These are phyloP conservation scores for Sugiyamaella castrensis DNA, from an alignment of 1,139 yeast species.

Conservation along the genomic window DNA sequence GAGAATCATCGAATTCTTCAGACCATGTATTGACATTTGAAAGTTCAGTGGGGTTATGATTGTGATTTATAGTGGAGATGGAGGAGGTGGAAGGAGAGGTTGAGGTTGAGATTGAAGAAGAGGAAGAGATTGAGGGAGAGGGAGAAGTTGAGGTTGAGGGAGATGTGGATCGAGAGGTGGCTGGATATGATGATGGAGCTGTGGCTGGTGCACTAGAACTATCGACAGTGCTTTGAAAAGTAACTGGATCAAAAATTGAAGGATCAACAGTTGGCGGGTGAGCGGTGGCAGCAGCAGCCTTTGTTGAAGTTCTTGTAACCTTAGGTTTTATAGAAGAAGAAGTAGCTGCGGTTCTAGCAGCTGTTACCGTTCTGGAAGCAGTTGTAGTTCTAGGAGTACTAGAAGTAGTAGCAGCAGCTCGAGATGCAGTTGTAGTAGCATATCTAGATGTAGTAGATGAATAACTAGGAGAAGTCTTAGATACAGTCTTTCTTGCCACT, in stretches of 20 bases:
- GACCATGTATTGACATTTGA: slow-evolving; percentile 7
- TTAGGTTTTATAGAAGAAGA: neutral
- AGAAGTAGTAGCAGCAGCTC: neutral
- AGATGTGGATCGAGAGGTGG: neutral
- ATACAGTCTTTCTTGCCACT: neutral
- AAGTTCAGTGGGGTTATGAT: neutral
- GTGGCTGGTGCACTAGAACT: neutral
- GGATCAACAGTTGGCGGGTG: slow-evolving; percentile 2
- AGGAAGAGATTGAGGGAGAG: neutral
- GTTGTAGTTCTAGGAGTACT: neutral
- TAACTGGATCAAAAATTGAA: slow-evolving; percentile 4
- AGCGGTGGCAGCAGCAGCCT: neutral
- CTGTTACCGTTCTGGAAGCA: neutral
- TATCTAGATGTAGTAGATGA: neutral
- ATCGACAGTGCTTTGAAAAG: neutral
- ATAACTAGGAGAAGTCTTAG: neutral
- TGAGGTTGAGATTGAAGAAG: neutral
- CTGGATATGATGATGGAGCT: too few relatives aligned
- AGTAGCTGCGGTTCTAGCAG: neutral
- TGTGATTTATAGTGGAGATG: neutral
- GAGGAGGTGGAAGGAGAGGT: too few relatives aligned
- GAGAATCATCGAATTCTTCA: slow-evolving; percentile 12
- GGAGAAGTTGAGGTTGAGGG: neutral
- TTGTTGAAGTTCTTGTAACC: too few relatives aligned
- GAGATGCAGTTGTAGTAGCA: neutral